Evolutionary conservation across 768 basidiomycete species (phyloP).

Genomic region (Suillus fuscotomentosus): DNA sequence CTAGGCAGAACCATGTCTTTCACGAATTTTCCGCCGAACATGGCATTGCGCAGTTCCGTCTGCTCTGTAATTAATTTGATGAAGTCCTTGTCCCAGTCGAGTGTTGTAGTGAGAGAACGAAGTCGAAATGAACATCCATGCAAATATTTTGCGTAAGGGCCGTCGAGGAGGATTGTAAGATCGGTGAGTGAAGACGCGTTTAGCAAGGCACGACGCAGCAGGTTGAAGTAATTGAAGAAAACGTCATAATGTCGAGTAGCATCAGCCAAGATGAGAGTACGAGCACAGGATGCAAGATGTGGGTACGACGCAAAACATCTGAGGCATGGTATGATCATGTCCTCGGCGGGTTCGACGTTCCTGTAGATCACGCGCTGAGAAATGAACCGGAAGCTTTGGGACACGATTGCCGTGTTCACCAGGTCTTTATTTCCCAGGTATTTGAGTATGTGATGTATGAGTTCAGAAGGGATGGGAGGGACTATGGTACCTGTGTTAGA

Average conservation of each 20-base stretch:
- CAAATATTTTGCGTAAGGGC: conserved; percentile 18
- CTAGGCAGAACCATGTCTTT: conserved; percentile 9
- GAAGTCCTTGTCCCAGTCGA: conserved; percentile 22
- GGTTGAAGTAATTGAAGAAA: conserved; percentile 7
- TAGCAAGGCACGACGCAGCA: conserved; percentile 19
- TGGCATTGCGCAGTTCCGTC: conserved; percentile 14
- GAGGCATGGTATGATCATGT: conserved; percentile 11
- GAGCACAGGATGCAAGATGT: conserved; percentile 11
- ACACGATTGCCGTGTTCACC: conserved; percentile 1
- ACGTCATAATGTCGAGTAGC: conserved; percentile 2
- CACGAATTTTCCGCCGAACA: conserved; percentile 22
- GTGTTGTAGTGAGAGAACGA: conserved; percentile 22
- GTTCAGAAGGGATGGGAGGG: conserved; percentile 8
- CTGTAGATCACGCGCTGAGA: conserved; percentile 11
- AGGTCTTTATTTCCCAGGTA: conserved; percentile 6
- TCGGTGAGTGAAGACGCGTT: conserved; percentile 22
- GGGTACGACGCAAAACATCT: conserved; percentile 9
- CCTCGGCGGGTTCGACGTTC: conserved; percentile 5
- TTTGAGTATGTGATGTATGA: conserved; percentile 11
- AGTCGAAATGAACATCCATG: conserved; percentile 23
- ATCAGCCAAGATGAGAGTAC: conserved; percentile 8
- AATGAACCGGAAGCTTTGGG: conserved; percentile 4
- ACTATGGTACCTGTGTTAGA: background rate
- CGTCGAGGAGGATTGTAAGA: conserved; percentile 23
- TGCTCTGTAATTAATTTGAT: conserved; percentile 22